Conservation (phyloP, 1,284 basidiomycete genomes). For the Pascua guehoae region DNA sequence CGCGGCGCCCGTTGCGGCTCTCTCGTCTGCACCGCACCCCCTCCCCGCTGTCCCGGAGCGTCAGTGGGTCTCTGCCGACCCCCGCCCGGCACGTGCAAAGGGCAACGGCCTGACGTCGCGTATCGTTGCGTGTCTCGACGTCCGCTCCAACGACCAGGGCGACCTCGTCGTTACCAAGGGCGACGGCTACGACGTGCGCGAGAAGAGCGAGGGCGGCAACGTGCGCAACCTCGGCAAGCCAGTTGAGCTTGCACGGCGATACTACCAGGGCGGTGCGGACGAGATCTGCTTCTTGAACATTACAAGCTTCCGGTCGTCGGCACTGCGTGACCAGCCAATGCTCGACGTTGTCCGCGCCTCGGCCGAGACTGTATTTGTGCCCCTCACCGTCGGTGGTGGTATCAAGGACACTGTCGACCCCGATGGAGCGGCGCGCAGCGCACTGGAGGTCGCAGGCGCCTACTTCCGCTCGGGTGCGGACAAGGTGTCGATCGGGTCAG, state of each 20-base stretch:
- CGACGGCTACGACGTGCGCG: conserved; percentile 97
- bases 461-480: conserved; percentile 98
- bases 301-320: conserved; percentile 96
- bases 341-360: conserved; percentile 87
- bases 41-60: conserved; percentile 1
- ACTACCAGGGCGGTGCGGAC: conserved; percentile 88
- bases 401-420: conserved; percentile 96
- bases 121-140: conserved; percentile 96
- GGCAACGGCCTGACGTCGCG: conserved; percentile 78
- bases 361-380: conserved; percentile 88
- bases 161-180: conserved; percentile 99
- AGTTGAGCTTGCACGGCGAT: conserved; percentile 81
- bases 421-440: conserved; percentile 79
- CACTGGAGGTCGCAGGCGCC: conserved; percentile 88
- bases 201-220: conserved; percentile 63
- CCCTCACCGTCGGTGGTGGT: conserved; percentile 97
- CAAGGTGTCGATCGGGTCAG: conserved; percentile 88
- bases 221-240: conserved; percentile 98
- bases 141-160: conserved; percentile 90
- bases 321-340: conserved; percentile 96
- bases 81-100: conserved; percentile 33
- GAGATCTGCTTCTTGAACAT: conserved; percentile 98
- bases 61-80: conserved; percentile 9
- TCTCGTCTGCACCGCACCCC: conserved; percentile 27
- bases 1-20: conserved; percentile 49